Evolutionary conservation across 352 stramenopile species (phyloP).

Genomic region (Nothophytophthora sp.): DNA sequence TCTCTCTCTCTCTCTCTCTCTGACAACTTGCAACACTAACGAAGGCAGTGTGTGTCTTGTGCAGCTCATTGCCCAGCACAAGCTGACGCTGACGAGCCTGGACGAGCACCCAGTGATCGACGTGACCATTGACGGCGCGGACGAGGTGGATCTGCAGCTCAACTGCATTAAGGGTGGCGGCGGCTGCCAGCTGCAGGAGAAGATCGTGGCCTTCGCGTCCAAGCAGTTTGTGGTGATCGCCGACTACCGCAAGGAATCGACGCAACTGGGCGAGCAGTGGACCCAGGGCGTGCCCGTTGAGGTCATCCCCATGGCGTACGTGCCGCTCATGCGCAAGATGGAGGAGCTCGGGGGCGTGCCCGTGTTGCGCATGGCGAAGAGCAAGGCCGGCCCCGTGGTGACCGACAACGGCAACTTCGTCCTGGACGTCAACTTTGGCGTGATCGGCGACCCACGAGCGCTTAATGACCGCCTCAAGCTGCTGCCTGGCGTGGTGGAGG

Average conservation of each 20-base stretch:
- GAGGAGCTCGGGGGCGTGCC: conserved; percentile 50
- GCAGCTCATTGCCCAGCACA: conserved; percentile 86
- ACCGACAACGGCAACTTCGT: conserved; percentile 97
- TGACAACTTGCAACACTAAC: too few relatives aligned
- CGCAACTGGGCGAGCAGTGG: conserved; percentile 86
- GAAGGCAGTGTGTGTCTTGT: not conserved
- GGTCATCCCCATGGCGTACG: conserved; percentile 97
- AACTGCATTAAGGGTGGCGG: conserved; percentile 99
- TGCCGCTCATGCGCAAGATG: conserved; percentile 90
- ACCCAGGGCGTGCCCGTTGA: conserved; percentile 95
- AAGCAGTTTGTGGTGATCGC: conserved; percentile 99
- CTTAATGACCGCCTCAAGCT: conserved; percentile 76
- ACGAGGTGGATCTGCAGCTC: conserved; percentile 97
- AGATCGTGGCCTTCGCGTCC: conserved; percentile 92
- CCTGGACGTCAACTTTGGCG: conserved; percentile 87
- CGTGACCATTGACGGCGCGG: conserved; percentile 98
- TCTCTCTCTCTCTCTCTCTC: conserved; percentile 49
- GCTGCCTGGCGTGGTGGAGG: conserved; percentile 87
- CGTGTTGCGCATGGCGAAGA: conserved; percentile 84
- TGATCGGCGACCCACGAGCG: conserved; percentile 64
- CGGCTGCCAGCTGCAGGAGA: conserved; percentile 94
- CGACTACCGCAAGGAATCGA: conserved; percentile 93
- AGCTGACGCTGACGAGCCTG: conserved; percentile 79
- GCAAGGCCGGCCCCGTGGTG: conserved; percentile 95
- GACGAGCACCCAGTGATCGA: conserved; percentile 92